A percentile compares a stretch with the other conserved stretches of the same genome.
Conservation (phyloP, 1,284 basidiomycete genomes). For the Pseudozyma pruni region DNA sequence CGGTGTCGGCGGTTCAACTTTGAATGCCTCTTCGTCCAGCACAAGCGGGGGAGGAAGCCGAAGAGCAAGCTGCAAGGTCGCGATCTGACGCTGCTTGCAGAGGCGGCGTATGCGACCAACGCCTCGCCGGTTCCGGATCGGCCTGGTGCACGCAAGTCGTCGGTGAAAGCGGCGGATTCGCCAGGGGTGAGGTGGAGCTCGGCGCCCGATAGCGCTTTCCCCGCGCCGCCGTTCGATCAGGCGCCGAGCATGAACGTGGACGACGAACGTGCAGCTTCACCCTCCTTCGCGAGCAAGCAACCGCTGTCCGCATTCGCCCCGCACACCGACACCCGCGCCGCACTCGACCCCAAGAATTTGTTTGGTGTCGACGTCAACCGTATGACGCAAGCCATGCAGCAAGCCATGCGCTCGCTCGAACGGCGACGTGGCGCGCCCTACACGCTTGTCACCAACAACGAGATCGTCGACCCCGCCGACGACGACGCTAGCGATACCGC, state of each 20-base stretch:
- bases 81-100: slow-evolving; percentile 42
- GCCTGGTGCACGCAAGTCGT: slow-evolving; percentile 22
- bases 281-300: slow-evolving; percentile 24
- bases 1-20: slow-evolving; percentile 49
- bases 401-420: slow-evolving; percentile 46
- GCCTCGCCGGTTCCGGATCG: slow-evolving; percentile 21
- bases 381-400: slow-evolving; percentile 47
- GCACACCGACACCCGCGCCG: slow-evolving; percentile 8
- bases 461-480: slow-evolving; percentile 27
- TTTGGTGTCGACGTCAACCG: slow-evolving; percentile 44
- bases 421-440: slow-evolving; percentile 42
- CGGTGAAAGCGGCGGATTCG: slow-evolving; percentile 15
- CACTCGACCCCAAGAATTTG: slow-evolving; percentile 37
- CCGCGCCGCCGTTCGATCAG: slow-evolving; percentile 13
- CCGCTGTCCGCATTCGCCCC: slow-evolving; percentile 14
- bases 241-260: slow-evolving; percentile 23
- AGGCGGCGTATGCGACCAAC: slow-evolving; percentile 45
- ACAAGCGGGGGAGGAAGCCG: slow-evolving; percentile 48
- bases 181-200: slow-evolving; percentile 49
- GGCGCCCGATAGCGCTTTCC: slow-evolving; percentile 29
- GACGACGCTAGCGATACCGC: slow-evolving; percentile 34
- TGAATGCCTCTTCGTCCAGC: slow-evolving; percentile 50
- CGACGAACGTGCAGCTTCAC: slow-evolving; percentile 9
- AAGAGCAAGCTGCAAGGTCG: slow-evolving; percentile 51
- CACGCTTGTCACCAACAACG: slow-evolving; percentile 47